These are phyloP conservation scores for Aspergillus novofumigatus DNA, from an alignment of 2,329 filamentous ascomycete species.

Conservation along the genomic window DNA sequence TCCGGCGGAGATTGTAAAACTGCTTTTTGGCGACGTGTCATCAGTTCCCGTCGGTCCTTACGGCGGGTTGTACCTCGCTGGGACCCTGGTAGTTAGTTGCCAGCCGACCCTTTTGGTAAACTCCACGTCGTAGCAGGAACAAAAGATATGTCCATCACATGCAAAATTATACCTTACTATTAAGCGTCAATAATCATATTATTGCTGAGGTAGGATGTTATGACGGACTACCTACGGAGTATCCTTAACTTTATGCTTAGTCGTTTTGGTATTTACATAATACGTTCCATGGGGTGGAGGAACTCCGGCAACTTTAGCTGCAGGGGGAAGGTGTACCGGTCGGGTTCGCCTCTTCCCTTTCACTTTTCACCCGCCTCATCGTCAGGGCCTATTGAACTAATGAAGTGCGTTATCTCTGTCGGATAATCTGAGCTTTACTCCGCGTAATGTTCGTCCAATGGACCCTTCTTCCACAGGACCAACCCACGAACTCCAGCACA, in stretches of 20 bases:
- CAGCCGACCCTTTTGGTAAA: too few species aligned
- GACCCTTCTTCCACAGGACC: neutral
- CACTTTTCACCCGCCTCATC: neutral
- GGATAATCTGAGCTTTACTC: neutral
- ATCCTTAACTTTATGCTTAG: neutral
- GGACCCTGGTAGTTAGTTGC: too few species aligned
- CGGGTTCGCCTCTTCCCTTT: neutral
- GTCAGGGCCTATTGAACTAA: too few species aligned
- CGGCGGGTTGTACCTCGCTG: neutral
- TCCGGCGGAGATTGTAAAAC: neutral
- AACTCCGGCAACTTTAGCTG: neutral
- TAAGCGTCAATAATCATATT: neutral
- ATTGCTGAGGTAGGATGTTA: neutral
- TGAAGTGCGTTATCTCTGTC: neutral
- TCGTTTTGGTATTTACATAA: neutral
- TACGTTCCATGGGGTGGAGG: neutral
- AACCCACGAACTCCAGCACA: neutral
- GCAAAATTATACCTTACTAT: neutral
- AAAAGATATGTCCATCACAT: neutral
- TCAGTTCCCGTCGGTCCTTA: neutral
- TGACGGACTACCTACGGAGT: too few species aligned
- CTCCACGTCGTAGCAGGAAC: neutral
- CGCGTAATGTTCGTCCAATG: neutral
- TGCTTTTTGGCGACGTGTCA: constrained; percentile 18
- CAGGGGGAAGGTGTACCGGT: neutral